Evolutionary conservation across 371 early-diverging fungal species (phyloP).

Genomic region (Funneliformis caledonium): DNA sequence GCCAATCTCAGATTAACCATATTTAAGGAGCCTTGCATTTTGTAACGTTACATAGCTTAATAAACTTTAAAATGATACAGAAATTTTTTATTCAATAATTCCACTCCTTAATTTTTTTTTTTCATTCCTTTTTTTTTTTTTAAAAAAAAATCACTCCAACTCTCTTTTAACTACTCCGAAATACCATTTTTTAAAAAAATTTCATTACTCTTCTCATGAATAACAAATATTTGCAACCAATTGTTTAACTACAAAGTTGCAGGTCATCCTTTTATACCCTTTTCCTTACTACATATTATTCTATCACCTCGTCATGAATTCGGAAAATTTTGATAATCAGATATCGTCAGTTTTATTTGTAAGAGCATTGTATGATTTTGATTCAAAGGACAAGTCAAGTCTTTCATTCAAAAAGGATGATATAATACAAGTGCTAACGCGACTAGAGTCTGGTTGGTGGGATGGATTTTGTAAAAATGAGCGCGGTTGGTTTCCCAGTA

Average conservation of each 20-base stretch:
- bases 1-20: background rate
- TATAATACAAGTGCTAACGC: constrained; percentile 79
- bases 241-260: background rate
- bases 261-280: background rate
- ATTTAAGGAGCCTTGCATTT: background rate
- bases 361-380: constrained; percentile 81
- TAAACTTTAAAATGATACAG: too few species aligned
- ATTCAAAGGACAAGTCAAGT: constrained; percentile 64
- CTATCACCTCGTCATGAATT: background rate
- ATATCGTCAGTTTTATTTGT: constrained; percentile 52
- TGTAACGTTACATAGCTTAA: background rate
- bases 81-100: too few species aligned
- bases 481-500: constrained; percentile 90
- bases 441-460: constrained; percentile 94
- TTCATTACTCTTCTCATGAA: too few species aligned
- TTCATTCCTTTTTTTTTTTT: too few species aligned
- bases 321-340: background rate
- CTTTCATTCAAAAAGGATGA: constrained; percentile 80
- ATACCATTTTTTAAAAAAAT: too few species aligned
- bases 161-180: too few species aligned
- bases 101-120: too few species aligned
- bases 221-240: too few species aligned
- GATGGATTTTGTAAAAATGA: constrained; percentile 71
- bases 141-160: too few species aligned
- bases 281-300: background rate